phyloP scores from a whole-genome alignment of 1,284 basidiomycete genomes.

The Sanghuangporus sanghuang region DNA sequence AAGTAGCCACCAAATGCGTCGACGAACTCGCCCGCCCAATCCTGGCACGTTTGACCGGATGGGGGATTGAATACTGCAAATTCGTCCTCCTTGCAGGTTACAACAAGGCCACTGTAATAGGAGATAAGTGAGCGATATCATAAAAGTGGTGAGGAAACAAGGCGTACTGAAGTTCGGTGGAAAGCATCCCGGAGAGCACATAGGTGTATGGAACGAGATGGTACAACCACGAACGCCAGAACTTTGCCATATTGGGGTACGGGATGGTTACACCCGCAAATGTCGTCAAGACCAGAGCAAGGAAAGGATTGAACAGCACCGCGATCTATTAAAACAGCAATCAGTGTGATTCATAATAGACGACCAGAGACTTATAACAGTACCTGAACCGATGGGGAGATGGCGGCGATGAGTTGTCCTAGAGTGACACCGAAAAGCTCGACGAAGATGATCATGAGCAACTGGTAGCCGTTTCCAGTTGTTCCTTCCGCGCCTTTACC shows the following conservation, averaged over 20 bases:
- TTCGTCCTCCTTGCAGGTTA: slow-evolving; percentile 65
- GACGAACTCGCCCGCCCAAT: slow-evolving; percentile 71
- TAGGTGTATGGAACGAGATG: slow-evolving; percentile 68
- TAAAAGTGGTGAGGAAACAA: background rate
- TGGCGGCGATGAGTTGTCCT: slow-evolving; percentile 70
- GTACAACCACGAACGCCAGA: slow-evolving; percentile 79
- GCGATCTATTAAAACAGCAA: slow-evolving; percentile 45
- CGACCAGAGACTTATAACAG: slow-evolving; percentile 3
- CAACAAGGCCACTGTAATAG: slow-evolving; percentile 48
- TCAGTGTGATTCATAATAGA: background rate
- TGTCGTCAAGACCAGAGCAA: slow-evolving; percentile 60
- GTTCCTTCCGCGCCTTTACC: slow-evolving; percentile 56
- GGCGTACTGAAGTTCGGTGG: slow-evolving; percentile 71
- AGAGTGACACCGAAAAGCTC: slow-evolving; percentile 74
- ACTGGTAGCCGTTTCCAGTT: slow-evolving; percentile 71
- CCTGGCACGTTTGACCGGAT: slow-evolving; percentile 63
- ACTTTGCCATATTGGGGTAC: slow-evolving; percentile 57
- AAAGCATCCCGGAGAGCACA: slow-evolving; percentile 68
- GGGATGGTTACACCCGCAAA: slow-evolving; percentile 85
- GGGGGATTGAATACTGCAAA: slow-evolving; percentile 71
- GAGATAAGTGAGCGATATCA: slow-evolving; percentile 13
- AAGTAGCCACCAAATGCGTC: slow-evolving; percentile 70
- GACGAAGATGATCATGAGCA: slow-evolving; percentile 68
- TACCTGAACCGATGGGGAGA: slow-evolving; percentile 66
- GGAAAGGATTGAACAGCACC: slow-evolving; percentile 77